These are phyloP conservation scores for Novymonas esmeraldas DNA, from an alignment of 208 protist species.

Conservation along the genomic window DNA sequence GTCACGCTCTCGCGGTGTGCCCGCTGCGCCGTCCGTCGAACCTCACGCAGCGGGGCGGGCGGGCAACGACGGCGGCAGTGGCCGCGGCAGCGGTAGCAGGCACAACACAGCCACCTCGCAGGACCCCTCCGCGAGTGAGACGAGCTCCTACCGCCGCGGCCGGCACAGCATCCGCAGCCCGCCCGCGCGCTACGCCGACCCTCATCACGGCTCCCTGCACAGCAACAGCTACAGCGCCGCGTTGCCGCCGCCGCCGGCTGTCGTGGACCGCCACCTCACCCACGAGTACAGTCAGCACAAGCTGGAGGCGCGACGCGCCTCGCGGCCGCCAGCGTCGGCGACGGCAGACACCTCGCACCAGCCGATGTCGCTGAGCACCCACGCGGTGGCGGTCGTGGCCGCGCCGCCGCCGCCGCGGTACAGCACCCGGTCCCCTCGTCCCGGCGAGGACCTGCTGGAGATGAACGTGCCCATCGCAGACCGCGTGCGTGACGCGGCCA, in stretches of 20 bases:
- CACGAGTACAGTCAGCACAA: slow-evolving; percentile 20
- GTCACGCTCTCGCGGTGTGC: not conserved
- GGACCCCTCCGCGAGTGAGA: not conserved
- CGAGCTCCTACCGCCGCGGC: not conserved
- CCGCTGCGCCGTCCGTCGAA: not conserved
- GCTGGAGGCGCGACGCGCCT: slow-evolving; percentile 11
- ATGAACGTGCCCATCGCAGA: slow-evolving; percentile 31
- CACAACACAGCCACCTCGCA: no score
- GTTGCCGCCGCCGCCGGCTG: not conserved
- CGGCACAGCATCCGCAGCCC: not conserved
- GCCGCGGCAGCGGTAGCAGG: no score
- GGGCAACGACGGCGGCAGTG: not conserved
- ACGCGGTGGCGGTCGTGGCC: not conserved
- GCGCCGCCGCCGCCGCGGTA: slow-evolving; percentile 22
- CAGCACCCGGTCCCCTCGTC: slow-evolving; percentile 31
- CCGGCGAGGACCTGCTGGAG: slow-evolving; percentile 25
- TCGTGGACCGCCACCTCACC: slow-evolving; percentile 1
- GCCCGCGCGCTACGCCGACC: not conserved
- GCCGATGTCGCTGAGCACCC: not conserved
- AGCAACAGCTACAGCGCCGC: not conserved
- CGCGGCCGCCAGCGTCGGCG: not conserved
- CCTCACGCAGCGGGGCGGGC: not conserved
- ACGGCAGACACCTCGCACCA: not conserved
- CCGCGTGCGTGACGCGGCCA: slow-evolving; percentile 2
- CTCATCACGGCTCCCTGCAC: not conserved